Base-by-base conservation (phyloP, 768 basidiomycete genomes). In the Neoboletus magnificus region DNA sequence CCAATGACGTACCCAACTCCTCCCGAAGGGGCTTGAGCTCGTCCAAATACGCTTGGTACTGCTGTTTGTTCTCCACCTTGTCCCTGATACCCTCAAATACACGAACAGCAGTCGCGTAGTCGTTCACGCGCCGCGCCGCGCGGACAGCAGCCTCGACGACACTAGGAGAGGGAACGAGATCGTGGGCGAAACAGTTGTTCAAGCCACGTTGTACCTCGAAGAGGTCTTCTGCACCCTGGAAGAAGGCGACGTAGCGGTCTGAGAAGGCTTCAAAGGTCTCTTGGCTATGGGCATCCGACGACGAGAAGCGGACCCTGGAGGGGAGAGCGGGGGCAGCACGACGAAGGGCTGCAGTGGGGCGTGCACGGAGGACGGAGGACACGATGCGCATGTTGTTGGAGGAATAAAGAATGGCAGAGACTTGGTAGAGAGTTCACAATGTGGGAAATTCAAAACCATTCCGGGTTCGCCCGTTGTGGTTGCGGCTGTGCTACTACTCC, bases 141-240 rank as follows among this genome's bases (percentile, higher is more conserved):
- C 85, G 84, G 58, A 95, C 77, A 27, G 93, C 93, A 59, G 91
- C 89, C 76, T 94, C 92, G 52, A 95, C 76, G 64, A 96, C 91
- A 52, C 78, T 71, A 27, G 91, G 82, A 2, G 91, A 83, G 5
- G 93, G 93, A 15, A 97, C 94, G 60, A 97, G 84, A 74, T 99
- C 97, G 73, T 98, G 96, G 3, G 97, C 92, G 72, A 99, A 99
- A 79, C 95, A 98, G 82, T 99, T 99, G 82, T 99, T 98, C 66
- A 99, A 79, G 37, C 97, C 97, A 48, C 97, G 91, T 76, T 99
- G 96, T 61, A 99, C 89, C 79, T 99, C 97, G 70, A 99, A 99
- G 55, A 98, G 82, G 77, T 99, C 97, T 69, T 93, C 86, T 47
- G 93, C 93, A 53, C 84, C 81, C 69, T 90, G 76, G 82, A 99